Conservation (phyloP, 495 filamentous ascomycete genomes). For the Penicillium paxilli region DNA sequence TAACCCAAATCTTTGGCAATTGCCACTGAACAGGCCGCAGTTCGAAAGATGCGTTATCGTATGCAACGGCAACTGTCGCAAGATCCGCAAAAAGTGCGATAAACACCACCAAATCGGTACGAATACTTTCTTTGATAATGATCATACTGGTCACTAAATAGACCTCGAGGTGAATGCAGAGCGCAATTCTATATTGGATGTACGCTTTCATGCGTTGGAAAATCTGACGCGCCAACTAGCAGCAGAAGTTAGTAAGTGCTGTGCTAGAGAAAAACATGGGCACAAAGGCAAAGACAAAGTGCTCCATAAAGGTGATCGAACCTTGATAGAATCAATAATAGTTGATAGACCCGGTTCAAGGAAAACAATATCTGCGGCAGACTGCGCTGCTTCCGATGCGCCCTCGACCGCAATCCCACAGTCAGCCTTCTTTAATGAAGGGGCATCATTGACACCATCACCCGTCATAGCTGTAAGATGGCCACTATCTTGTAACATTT, state of each 20-base stretch:
- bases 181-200: constrained; percentile 75
- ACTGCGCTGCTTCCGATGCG: constrained; percentile 72
- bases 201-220: constrained; percentile 82
- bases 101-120: constrained; percentile 68
- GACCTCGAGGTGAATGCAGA: constrained; percentile 72
- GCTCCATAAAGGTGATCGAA: constrained; percentile 14
- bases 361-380: constrained; percentile 75
- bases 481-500: constrained; percentile 94
- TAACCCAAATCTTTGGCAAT: constrained; percentile 75
- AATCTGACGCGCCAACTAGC: constrained; percentile 58
- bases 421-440: constrained; percentile 94
- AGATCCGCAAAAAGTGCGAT: constrained; percentile 73
- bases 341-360: constrained; percentile 70
- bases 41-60: constrained; percentile 72
- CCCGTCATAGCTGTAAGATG: constrained; percentile 98
- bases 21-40: constrained; percentile 73
- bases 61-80: constrained; percentile 72
- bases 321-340: constrained; percentile 74
- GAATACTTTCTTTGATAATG: constrained; percentile 70
- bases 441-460: constrained; percentile 97
- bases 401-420: constrained; percentile 72
- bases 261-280: not conserved
- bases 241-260: not conserved
- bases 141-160: constrained; percentile 73
- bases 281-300: not conserved